These are phyloP conservation scores for Globisporangium rhizosaccharum DNA, from an alignment of 352 stramenopile species.

Conservation along the genomic window DNA sequence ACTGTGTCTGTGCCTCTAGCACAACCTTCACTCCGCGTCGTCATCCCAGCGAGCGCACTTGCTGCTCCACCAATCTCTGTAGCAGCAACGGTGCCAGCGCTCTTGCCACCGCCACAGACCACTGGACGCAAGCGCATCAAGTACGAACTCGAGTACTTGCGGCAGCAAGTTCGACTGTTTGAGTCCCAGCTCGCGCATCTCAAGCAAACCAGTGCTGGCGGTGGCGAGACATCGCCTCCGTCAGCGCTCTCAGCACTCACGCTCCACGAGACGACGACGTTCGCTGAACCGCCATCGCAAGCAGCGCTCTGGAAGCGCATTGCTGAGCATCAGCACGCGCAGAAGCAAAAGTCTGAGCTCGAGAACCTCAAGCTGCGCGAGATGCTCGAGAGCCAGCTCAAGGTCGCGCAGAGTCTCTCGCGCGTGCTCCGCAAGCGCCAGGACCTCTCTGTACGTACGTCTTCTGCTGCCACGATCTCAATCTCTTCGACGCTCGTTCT, in stretches of 20 bases:
- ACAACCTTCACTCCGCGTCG: constrained; percentile 2
- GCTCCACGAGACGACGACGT: background rate
- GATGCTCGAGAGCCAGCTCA: constrained; percentile 35
- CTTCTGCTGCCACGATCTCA: background rate
- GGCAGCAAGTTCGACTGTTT: constrained; percentile 4
- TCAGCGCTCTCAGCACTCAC: no score
- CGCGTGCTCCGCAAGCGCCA: constrained; percentile 32
- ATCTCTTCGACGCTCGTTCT: no score
- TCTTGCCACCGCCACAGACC: no score
- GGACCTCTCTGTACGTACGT: constrained; percentile 1
- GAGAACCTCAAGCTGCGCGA: constrained; percentile 23
- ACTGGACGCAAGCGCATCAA: constrained; percentile 3
- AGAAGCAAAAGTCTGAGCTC: constrained; percentile 21
- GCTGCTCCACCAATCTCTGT: background rate
- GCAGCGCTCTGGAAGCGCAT: constrained; percentile 21
- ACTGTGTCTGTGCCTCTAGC: background rate
- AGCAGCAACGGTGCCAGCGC: no score
- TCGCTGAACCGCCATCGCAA: background rate
- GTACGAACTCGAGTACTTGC: constrained; percentile 8
- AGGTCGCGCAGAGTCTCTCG: constrained; percentile 41
- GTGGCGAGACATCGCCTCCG: background rate
- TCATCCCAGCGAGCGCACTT: constrained; percentile 7
- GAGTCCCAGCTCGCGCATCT: constrained; percentile 2
- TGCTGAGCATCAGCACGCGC: constrained; percentile 20
- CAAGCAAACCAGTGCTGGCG: background rate